These are phyloP conservation scores for Iodosphaeria phyllophila DNA, from an alignment of 2,329 filamentous ascomycete species.

Conservation along the genomic window DNA sequence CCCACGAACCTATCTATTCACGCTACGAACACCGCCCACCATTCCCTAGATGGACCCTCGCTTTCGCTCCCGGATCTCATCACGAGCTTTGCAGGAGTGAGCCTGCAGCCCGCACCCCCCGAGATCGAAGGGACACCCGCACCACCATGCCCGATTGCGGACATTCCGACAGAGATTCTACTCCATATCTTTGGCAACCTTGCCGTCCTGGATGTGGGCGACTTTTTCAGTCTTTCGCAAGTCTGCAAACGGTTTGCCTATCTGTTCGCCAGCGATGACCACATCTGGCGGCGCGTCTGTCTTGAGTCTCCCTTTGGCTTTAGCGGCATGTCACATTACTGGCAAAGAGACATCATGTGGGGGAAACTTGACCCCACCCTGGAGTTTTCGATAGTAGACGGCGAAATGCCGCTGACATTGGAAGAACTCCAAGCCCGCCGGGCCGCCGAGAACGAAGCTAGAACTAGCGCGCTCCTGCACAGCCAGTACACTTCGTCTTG, in stretches of 20 bases:
- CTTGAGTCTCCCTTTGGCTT: constrained; percentile 60
- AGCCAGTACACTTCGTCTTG: constrained; percentile 31
- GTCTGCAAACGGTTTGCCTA: constrained; percentile 83
- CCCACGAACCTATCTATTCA: constrained; percentile 25
- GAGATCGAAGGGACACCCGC: constrained; percentile 50
- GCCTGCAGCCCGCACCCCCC: constrained; percentile 49
- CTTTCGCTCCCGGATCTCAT: constrained; percentile 51
- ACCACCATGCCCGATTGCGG: constrained; percentile 65
- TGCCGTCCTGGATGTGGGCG: constrained; percentile 55
- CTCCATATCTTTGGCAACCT: constrained; percentile 58
- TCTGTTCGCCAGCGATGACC: constrained; percentile 66
- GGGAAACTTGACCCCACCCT: constrained; percentile 27
- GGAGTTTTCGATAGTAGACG: constrained; percentile 8
- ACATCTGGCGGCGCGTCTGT: constrained; percentile 67
- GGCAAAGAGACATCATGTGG: constrained; percentile 41
- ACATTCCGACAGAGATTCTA: constrained; percentile 68
- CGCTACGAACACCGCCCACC: constrained; percentile 33
- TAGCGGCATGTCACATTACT: constrained; percentile 65
- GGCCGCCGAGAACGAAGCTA: constrained; percentile 14
- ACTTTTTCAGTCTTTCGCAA: constrained; percentile 55
- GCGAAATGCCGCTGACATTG: constrained; percentile 16
- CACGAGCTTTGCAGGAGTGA: constrained; percentile 49
- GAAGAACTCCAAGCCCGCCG: constrained; percentile 17
- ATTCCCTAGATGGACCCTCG: constrained; percentile 33
- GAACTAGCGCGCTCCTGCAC: constrained; percentile 21